A percentile compares a stretch with the other conserved stretches of the same genome.
Evolutionary conservation across 257 asterid genomes (phyloP).

Genomic region (Solanum pennellii): DNA sequence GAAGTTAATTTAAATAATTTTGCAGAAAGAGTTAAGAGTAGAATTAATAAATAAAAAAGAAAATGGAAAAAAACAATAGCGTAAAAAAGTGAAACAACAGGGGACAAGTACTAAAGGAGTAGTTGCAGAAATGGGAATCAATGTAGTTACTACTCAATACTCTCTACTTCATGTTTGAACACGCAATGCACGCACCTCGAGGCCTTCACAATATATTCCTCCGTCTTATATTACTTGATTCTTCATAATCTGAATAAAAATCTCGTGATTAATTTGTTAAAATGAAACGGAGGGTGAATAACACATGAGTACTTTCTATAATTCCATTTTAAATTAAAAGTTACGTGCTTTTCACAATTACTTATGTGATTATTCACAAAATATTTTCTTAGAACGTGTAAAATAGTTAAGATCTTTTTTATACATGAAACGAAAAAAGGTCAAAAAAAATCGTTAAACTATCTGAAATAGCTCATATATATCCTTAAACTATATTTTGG

Average conservation of each 20-base stretch:
- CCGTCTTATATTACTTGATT: not conserved
- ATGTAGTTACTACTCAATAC: not conserved
- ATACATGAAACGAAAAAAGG: too few species aligned
- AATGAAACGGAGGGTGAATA: not conserved
- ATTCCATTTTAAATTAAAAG: not conserved
- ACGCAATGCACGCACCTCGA: constrained; percentile 1
- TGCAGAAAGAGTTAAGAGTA: not conserved
- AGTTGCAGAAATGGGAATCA: not conserved
- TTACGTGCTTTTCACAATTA: not conserved
- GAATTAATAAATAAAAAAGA: not conserved
- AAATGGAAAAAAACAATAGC: not conserved
- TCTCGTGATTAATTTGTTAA: not conserved
- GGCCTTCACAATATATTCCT: not conserved
- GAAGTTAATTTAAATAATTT: not conserved
- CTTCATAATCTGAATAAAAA: too few species aligned
- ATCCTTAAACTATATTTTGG: too few species aligned
- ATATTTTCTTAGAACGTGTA: not conserved
- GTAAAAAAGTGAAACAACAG: constrained; percentile 2
- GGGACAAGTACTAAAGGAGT: not conserved
- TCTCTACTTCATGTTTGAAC: not conserved
- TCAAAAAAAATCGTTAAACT: too few species aligned
- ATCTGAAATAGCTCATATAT: too few species aligned
- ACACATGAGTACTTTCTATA: too few species aligned
- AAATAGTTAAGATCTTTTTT: not conserved
- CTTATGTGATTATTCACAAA: not conserved